Base-by-base conservation (phyloP, 192 early-diverging fungal genomes). In the Dissophora globulifera region DNA sequence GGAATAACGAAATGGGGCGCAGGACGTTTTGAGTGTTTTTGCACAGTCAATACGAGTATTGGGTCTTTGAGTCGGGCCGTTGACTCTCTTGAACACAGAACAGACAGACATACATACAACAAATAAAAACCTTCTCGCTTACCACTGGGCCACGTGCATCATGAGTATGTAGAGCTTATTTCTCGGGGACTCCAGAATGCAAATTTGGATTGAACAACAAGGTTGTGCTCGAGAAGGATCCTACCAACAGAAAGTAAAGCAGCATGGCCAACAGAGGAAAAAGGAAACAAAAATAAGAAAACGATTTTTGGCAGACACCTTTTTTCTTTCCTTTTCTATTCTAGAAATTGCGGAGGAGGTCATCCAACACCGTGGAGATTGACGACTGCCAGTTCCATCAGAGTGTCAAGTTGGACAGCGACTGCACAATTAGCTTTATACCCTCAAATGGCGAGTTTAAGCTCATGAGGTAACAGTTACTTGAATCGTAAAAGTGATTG, bases 371-470 rank as follows among this genome's bases (percentile, higher is more conserved):
- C 16, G 96, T 99, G 23, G 96, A 96, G 69, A 92, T 99, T 35
- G 97, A 97, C 49, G 97, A 99, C 67, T 93, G 90, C 63, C 94
- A 99, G 74, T 99, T 99, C 86, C 97, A 99, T 78, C 97, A 99
- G 83, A 97, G 97, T 81, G 97, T 99, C 42, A 90, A 93, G 62
- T 81, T 99, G 30, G 94, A 98, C 57, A 87, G 86, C 22, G 93
- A 96, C 71, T 83, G 96, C 23, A 94, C 93, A 4, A 99, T 99
- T 78, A 97, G 90, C 71, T 99, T 99, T 81, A 93, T 99, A 55
- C 97, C 97, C 51, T 95, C 96, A 0, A 96, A 96, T 68, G 95
- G 95, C 50, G 95, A 96, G 74, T 96, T 95, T 80, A 96, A 99
- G 78, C 84, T 99, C 23, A 99, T 99, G 97, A 88, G 87, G 78